These are phyloP conservation scores for Podaxis pistillaris DNA, from an alignment of 768 basidiomycete genomes.

Conservation along the genomic window DNA sequence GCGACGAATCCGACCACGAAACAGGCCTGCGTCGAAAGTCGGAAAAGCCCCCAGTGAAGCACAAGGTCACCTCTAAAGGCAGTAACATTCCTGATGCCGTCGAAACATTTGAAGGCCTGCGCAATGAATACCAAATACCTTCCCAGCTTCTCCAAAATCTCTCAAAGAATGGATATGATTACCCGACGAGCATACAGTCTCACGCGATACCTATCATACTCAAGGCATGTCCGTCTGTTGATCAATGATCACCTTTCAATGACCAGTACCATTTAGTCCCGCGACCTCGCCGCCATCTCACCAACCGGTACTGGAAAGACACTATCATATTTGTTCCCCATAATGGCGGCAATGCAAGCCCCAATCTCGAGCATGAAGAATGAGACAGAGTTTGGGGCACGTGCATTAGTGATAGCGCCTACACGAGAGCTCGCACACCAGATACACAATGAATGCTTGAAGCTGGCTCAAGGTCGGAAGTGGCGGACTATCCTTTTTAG, in stretches of 20 bases:
- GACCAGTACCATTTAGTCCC: conserved; percentile 41
- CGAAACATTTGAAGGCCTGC: conserved; percentile 58
- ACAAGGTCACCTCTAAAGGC: conserved; percentile 47
- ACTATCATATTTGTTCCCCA: conserved; percentile 84
- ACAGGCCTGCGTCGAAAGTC: conserved; percentile 8
- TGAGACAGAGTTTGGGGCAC: conserved; percentile 43
- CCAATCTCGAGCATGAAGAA: conserved; percentile 40
- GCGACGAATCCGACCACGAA: conserved; percentile 19
- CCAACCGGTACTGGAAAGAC: conserved; percentile 99
- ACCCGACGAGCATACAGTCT: conserved; percentile 82
- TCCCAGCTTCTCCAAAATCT: conserved; percentile 67
- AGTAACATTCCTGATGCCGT: conserved; percentile 60
- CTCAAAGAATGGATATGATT: conserved; percentile 50
- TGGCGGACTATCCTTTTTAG: conserved; percentile 83
- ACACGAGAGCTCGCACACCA: conserved; percentile 96
- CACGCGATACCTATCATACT: conserved; percentile 78
- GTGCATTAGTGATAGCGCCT: conserved; percentile 84
- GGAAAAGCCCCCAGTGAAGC: conserved; percentile 4
- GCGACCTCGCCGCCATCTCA: conserved; percentile 91
- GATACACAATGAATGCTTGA: conserved; percentile 88
- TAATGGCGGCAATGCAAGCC: conserved; percentile 60
- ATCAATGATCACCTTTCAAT: neutral
- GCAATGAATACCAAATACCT: conserved; percentile 55
- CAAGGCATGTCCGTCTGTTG: conserved; percentile 46
- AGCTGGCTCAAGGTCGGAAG: conserved; percentile 75